Evolutionary conservation across 1,139 yeast species (phyloP), one percentile per base, ranked within the genome.

Genomic region (Taphrina deformans): DNA sequence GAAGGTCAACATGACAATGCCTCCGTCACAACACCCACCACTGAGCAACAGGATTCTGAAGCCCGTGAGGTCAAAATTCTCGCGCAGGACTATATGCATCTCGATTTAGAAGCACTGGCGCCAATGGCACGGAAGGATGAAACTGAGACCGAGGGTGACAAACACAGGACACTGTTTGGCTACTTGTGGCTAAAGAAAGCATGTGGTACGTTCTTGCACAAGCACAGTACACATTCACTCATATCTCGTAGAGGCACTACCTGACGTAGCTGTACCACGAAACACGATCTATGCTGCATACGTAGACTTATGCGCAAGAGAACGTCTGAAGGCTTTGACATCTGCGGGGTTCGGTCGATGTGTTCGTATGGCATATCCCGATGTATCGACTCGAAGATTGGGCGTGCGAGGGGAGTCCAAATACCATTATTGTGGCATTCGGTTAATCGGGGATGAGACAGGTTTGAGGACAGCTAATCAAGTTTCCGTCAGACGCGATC

Each of bases 341-440:
- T 96, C 96, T 16, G 96, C 97, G 0, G 85, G 92, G 12, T 85
- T 91, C 74, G 97, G 97, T 18, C 89, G 89, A 73, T 78, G 91
- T 55, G 92, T 91, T 12, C 82, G 89, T 68, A 79, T 87, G 7
- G 77, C 87, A 14, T 90, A 84, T 72, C 97, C 97, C 1, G 80
- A 80, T 66, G 79, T 90, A 69, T 86, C 89, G 35, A 89, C 96
- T 0, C 82, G 97, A 70, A 81, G 98, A 68, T 79, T 91, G 67
- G 98, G 97, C 12, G 86, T 87, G 76, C 80, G 97, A 64, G 97
- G 97, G 7, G 92, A 88, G 73, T 86, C 93, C 23, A 89, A 89
- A 72, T 91, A 92, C 74, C 96, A 91, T 74, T 92, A 91, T 74
- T 89, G 96, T 76, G 97, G 97, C 0, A 80, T 91, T 62, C 83